Evolutionary conservation across 2,329 filamentous ascomycete species (phyloP), one percentile per base, ranked within the genome.

Genomic region (Penicillium sp.): DNA sequence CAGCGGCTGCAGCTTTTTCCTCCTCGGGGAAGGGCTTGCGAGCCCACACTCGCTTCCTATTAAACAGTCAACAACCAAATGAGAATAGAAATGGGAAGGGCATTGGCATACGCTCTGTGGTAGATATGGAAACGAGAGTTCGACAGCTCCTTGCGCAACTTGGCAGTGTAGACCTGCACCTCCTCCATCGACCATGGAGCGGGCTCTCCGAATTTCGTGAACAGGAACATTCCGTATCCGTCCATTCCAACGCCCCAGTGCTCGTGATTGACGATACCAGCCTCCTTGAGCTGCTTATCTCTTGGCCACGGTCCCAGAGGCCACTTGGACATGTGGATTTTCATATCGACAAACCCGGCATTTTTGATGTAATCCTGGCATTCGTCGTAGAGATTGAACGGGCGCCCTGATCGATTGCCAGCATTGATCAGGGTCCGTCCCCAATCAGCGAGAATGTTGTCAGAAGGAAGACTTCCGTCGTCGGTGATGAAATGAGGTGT

Each of bases 201-300:
- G 14, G 32, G 32, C n/a, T 35, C 32, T 17, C 32, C 32, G 23
- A 27, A 35, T 35, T 35, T 35, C 3, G 32, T 35, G 10, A 35
- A 23, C 5, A 35, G 32, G 22, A 16, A 28, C 32, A 35, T 35
- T 13, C 17, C 32, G 22, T 35, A 35, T 6, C 32, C 32, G n/a
- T 35, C 32, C 8, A 35, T 16, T 9, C 32, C 32, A 3, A 23
- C 13, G 11, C 22, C 3, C 8, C 25, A 27, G 3, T 28, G 22
- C 2, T 20, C 22, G 16, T 9, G 13, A 13, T 35, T 35, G 11
- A 35, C 32, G 11, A 23, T 35, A 27, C 32, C 32, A 12, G 22
- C 32, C 23, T 35, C 32, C 10, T 35, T 35, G 13, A 35, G 22
- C 32, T 27, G 9, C 13, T 35, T 35, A 16, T 35, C 32, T 3